Evolutionary conservation across 371 early-diverging fungal species (phyloP).

Genomic region (Apophysomyces trapeziformis): DNA sequence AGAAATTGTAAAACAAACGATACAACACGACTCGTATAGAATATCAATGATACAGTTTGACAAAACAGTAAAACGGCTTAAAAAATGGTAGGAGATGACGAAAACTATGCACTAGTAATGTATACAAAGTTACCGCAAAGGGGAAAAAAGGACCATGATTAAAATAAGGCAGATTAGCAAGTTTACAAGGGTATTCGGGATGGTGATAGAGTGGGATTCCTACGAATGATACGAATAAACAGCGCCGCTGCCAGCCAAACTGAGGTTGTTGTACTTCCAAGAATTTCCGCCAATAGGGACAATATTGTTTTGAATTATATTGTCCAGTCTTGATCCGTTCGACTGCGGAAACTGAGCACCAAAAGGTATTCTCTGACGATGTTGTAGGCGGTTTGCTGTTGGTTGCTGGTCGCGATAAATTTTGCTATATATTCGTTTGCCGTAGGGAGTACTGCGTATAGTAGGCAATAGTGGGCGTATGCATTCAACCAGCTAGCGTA

Average conservation of each 20-base stretch:
- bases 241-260: neutral
- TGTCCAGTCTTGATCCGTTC: neutral
- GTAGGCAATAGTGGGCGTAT: constrained; percentile 78
- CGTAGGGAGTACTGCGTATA: constrained; percentile 87
- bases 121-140: neutral
- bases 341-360: neutral
- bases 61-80: constrained; percentile 5
- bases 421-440: constrained; percentile 86
- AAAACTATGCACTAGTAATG: neutral
- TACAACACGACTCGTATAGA: neutral
- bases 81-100: neutral
- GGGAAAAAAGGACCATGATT: neutral
- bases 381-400: neutral
- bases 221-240: neutral
- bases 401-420: constrained; percentile 50
- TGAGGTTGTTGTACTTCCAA: neutral
- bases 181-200: neutral
- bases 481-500: constrained; percentile 67
- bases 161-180: neutral
- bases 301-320: neutral
- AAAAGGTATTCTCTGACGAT: neutral
- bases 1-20: neutral
- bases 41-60: neutral
- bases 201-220: neutral
- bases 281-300: neutral